Evolutionary conservation across 1,284 basidiomycete genomes (phyloP).

Genomic region (Trametes polyzona): DNA sequence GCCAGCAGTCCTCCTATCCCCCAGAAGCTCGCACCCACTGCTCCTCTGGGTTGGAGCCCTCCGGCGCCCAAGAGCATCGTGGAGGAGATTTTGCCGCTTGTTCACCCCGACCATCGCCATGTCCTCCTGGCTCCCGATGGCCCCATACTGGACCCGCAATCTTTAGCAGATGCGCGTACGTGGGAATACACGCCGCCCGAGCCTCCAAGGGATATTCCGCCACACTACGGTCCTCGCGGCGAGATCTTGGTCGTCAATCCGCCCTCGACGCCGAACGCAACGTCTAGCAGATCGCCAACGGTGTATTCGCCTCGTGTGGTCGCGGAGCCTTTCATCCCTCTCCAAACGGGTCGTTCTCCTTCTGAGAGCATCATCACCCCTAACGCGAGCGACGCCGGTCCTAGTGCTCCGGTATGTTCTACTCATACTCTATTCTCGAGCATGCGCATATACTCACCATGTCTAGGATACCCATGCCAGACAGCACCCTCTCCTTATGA

Average conservation of each 20-base stretch:
- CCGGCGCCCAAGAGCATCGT: not conserved
- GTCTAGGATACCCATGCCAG: not conserved
- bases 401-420: not conserved
- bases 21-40: not conserved
- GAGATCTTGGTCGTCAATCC: slow-evolving; percentile 8
- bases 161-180: not conserved
- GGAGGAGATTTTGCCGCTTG: not conserved
- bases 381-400: not conserved
- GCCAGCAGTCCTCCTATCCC: not conserved
- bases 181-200: not conserved
- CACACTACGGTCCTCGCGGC: slow-evolving; percentile 19
- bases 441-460: not conserved
- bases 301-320: not conserved
- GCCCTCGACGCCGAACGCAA: not conserved
- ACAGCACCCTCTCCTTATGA: not conserved
- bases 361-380: not conserved
- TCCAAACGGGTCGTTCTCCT: not conserved
- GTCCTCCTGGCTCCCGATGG: not conserved
- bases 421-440: not conserved
- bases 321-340: not conserved
- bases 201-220: not conserved
- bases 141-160: not conserved
- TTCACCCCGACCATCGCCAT: slow-evolving; percentile 17
- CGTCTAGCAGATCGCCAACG: not conserved
- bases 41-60: not conserved